Percentiles rank a stretch among this genome's conserved stretches.
Conservation (phyloP, 2,329 filamentous ascomycete species). For the Epicoccum sorghinum region DNA sequence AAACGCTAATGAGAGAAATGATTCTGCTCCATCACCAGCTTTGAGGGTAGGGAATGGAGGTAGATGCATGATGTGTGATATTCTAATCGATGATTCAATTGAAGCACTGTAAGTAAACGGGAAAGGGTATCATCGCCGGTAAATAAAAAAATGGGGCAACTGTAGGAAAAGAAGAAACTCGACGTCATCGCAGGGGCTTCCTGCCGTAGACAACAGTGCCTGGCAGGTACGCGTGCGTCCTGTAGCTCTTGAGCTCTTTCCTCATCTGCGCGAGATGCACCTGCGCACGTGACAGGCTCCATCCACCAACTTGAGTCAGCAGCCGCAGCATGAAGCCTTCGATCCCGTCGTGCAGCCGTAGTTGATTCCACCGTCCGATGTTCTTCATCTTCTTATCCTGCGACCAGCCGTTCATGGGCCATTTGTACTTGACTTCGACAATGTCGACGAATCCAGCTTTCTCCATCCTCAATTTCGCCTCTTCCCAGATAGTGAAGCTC, state of each 20-base stretch:
- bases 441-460: slow-evolving; percentile 46
- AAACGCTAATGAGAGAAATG: too few species aligned
- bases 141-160: neutral
- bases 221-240: slow-evolving; percentile 44
- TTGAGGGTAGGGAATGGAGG: too few species aligned
- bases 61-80: too few species aligned
- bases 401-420: slow-evolving; percentile 47
- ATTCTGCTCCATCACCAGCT: too few species aligned
- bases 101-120: neutral
- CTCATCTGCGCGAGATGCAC: slow-evolving; percentile 47
- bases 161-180: neutral
- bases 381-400: slow-evolving; percentile 41
- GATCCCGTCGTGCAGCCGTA: slow-evolving; percentile 44
- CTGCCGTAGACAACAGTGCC: slow-evolving; percentile 46
- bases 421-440: slow-evolving; percentile 38
- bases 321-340: slow-evolving; percentile 47
- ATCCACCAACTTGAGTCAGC: slow-evolving; percentile 45
- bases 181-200: slow-evolving; percentile 31
- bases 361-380: slow-evolving; percentile 47
- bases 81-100: too few species aligned
- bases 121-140: slow-evolving; percentile 11
- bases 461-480: slow-evolving; percentile 41
- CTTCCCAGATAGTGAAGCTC: slow-evolving; percentile 44
- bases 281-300: slow-evolving; percentile 44
- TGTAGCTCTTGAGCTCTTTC: slow-evolving; percentile 40